phyloP scores from a whole-genome alignment of 2,329 filamentous ascomycete species.

The Eurotiales sp. region DNA sequence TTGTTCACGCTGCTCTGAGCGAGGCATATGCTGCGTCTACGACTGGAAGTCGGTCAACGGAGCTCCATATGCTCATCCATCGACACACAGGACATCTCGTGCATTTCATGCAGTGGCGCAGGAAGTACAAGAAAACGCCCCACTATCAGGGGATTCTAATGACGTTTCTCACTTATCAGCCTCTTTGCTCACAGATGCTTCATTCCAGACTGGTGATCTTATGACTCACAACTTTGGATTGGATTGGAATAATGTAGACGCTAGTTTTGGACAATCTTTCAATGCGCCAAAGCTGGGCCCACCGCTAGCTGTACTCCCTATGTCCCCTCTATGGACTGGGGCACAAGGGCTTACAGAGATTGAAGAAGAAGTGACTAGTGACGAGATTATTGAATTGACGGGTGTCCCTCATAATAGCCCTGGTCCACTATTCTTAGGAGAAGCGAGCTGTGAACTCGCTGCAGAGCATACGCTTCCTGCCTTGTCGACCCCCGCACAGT shows the following conservation, averaged over 20 bases:
- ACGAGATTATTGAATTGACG: neutral
- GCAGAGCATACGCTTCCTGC: neutral
- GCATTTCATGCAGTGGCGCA: neutral
- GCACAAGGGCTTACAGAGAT: constrained; percentile 1
- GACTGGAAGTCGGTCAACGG: neutral
- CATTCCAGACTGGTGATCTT: neutral
- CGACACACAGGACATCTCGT: neutral
- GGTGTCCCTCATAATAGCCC: neutral
- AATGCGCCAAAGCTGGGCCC: neutral
- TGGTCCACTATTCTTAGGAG: neutral
- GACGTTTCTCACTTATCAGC: neutral
- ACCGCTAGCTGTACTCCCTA: neutral
- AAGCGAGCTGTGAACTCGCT: neutral
- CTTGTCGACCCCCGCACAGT: neutral
- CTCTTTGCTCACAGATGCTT: neutral
- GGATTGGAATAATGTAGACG: neutral
- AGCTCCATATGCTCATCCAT: neutral
- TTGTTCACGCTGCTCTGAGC: constrained; percentile 13
- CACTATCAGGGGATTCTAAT: neutral
- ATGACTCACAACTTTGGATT: neutral
- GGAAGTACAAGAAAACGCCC: neutral
- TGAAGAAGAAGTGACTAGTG: neutral
- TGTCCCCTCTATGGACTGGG: neutral
- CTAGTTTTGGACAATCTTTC: neutral
- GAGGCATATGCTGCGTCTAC: constrained; percentile 11